phyloP scores from a whole-genome alignment of 345 rosid genomes.

The Gynandropsis gynandra region DNA sequence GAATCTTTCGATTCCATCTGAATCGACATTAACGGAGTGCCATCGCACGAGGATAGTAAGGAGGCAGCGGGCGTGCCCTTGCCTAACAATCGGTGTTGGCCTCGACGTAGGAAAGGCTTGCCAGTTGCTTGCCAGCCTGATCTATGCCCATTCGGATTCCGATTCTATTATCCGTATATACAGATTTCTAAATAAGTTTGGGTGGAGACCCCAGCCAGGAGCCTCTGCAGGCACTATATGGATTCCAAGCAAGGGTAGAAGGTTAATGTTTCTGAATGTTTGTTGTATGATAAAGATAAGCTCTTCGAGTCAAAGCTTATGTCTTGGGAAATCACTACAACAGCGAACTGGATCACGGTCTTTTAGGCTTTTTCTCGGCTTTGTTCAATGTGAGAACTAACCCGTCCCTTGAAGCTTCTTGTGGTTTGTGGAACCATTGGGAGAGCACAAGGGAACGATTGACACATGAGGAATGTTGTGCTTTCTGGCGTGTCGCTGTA shows the following conservation, averaged over 20 bases:
- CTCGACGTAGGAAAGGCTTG: conserved; percentile 28
- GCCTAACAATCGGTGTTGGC: conserved; percentile 41
- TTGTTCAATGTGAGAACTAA: conserved; percentile 32
- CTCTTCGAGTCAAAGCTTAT: conserved; percentile 40
- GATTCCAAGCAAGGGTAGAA: conserved; percentile 46
- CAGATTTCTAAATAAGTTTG: conserved; percentile 24
- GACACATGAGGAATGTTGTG: conserved; percentile 43
- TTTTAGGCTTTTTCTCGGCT: conserved; percentile 34
- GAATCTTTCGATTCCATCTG: no score
- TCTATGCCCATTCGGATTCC: conserved; percentile 37
- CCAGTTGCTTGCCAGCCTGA: conserved; percentile 30
- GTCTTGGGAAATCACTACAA: conserved; percentile 47
- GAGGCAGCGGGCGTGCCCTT: no score
- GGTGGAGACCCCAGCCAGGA: conserved; percentile 33
- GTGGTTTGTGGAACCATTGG: conserved; percentile 64
- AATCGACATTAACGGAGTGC: no score
- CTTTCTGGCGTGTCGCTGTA: conserved; percentile 51
- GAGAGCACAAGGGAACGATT: conserved; percentile 30
- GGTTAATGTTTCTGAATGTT: conserved; percentile 44
- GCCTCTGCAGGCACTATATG: conserved; percentile 30
- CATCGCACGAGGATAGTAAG: no score
- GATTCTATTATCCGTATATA: conserved; percentile 43
- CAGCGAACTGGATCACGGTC: background rate
- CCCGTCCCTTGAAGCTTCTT: conserved; percentile 49
- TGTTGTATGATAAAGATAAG: conserved; percentile 39